Percentiles rank a stretch among this genome's conserved stretches.
These are phyloP conservation scores for Eruca vesicaria DNA, from an alignment of 441 rosid genomes.

Conservation along the genomic window DNA sequence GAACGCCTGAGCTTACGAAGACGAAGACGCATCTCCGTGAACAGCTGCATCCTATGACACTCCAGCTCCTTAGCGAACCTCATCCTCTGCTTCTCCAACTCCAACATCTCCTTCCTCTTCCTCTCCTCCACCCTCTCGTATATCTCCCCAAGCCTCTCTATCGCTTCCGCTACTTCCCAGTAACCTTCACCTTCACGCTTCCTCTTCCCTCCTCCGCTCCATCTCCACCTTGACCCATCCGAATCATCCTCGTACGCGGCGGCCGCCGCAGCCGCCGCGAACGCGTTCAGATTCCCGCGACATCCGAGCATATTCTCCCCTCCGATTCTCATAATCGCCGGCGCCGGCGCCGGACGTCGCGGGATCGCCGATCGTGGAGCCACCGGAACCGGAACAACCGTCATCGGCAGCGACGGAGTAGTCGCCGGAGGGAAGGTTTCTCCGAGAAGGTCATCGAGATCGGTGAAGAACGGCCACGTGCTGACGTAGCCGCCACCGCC, in stretches of 20 bases:
- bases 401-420: constrained; percentile 51
- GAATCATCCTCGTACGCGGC: constrained; percentile 53
- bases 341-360: constrained; percentile 43
- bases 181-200: constrained; percentile 37
- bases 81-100: constrained; percentile 98
- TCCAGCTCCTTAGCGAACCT: constrained; percentile 87
- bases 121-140: constrained; percentile 82
- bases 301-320: constrained; percentile 41
- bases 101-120: constrained; percentile 89
- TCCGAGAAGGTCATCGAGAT: constrained; percentile 74
- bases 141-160: constrained; percentile 87
- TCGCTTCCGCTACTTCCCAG: constrained; percentile 70
- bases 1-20: constrained; percentile 71
- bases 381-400: constrained; percentile 45
- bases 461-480: constrained; percentile 83
- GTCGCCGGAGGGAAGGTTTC: constrained; percentile 41
- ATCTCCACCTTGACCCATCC: constrained; percentile 31
- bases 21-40: constrained; percentile 92
- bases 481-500: constrained; percentile 33
- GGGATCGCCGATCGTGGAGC: constrained; percentile 43
- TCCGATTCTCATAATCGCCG: constrained; percentile 40
- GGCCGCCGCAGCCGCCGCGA: constrained; percentile 57
- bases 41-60: constrained; percentile 87
- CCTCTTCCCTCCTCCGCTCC: constrained; percentile 37
- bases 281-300: constrained; percentile 71